Percentiles rank a stretch among this genome's conserved stretches.
These are phyloP conservation scores for Chaetomiaceae sp. DNA, from an alignment of 2,329 filamentous ascomycete species.

Conservation along the genomic window DNA sequence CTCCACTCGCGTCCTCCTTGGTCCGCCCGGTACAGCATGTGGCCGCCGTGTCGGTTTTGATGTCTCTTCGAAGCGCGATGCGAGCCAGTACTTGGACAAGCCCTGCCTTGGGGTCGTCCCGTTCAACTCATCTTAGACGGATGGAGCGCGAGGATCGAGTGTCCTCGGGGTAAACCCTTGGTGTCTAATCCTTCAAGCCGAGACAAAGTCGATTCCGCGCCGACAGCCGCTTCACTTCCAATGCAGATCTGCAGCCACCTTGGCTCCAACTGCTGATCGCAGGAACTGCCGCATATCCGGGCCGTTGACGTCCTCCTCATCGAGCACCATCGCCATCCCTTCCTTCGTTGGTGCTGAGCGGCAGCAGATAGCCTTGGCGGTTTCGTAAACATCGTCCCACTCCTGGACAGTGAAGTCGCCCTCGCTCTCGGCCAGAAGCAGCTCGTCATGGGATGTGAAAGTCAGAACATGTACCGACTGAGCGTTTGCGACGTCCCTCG, in stretches of 20 bases:
- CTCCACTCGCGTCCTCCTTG: conserved; percentile 12
- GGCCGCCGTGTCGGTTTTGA: background rate
- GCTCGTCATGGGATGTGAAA: conserved; percentile 67
- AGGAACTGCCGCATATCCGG: conserved; percentile 55
- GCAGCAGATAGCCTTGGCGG: conserved; percentile 63
- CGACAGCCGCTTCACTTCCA: conserved; percentile 46
- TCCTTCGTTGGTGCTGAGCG: conserved; percentile 32
- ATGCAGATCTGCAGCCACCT: conserved; percentile 49
- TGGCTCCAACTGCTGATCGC: conserved; percentile 54
- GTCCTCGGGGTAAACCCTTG: background rate
- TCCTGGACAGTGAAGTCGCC: conserved; percentile 69
- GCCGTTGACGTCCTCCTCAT: conserved; percentile 41
- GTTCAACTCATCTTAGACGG: background rate
- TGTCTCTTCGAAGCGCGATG: background rate
- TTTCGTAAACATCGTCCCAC: conserved; percentile 67
- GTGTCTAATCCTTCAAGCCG: background rate
- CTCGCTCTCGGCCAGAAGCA: conserved; percentile 76
- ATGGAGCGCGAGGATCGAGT: conserved; percentile 1
- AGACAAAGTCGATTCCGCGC: background rate
- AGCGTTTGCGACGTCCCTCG: conserved; percentile 56
- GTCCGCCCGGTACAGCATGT: too few relatives aligned
- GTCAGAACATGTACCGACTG: conserved; percentile 76
- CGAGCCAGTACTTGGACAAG: background rate
- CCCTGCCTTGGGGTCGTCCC: background rate
- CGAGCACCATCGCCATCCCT: conserved; percentile 41